phyloP scores from a whole-genome alignment of 768 basidiomycete genomes.

The Sporobolomyces pararoseus region DNA sequence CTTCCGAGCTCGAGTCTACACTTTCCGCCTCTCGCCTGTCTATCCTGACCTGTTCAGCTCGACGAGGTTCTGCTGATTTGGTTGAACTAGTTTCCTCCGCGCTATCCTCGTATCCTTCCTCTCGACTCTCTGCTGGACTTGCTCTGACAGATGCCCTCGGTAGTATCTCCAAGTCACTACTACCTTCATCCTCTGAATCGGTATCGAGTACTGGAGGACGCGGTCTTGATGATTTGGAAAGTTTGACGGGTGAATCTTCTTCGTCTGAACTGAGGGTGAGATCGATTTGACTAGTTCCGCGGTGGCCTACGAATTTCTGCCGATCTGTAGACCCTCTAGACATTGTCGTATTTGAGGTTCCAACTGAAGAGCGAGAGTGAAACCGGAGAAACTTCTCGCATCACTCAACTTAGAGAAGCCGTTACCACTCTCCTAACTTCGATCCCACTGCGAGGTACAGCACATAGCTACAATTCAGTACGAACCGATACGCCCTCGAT shows the following conservation, averaged over 20 bases:
- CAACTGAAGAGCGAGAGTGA: neutral
- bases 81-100: neutral
- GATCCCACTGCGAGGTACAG: too few species aligned
- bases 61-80: neutral
- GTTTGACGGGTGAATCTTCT: neutral
- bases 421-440: too few species aligned
- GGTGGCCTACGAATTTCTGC: neutral
- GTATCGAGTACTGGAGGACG: neutral
- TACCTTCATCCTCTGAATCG: conserved; percentile 1
- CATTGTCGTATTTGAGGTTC: neutral
- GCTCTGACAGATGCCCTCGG: too few species aligned
- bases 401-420: conserved; percentile 12
- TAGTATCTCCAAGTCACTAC: too few species aligned
- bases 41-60: neutral
- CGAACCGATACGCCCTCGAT: too few species aligned
- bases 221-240: neutral
- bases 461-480: too few species aligned
- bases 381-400: too few species aligned
- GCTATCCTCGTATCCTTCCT: too few species aligned
- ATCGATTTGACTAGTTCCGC: neutral
- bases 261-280: conserved; percentile 16
- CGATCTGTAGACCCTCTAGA: neutral
- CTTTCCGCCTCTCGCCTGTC: neutral
- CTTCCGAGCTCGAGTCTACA: neutral
- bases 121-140: too few species aligned